A percentile compares a stretch with the other conserved stretches of the same genome.
phyloP scores from a whole-genome alignment of 1,139 yeast genomes.

The Pichia sp. region DNA sequence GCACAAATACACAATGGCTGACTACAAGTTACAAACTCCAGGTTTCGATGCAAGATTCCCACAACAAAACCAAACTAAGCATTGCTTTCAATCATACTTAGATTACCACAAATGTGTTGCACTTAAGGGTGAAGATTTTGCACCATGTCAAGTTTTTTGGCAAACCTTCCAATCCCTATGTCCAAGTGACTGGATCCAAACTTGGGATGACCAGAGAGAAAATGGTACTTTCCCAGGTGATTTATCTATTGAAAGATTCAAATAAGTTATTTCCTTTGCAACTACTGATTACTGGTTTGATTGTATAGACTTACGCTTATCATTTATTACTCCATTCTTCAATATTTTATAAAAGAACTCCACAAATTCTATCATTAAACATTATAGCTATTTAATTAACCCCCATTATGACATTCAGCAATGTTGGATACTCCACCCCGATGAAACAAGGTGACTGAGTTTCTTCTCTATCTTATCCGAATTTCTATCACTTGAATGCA shows the following conservation, averaged over 20 bases:
- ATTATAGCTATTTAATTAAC: background rate
- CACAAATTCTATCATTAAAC: too few relatives aligned
- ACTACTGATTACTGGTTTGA: background rate
- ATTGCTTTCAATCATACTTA: conserved; percentile 96
- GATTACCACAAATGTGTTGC: conserved; percentile 97
- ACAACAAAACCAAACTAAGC: conserved; percentile 93
- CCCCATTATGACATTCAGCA: background rate
- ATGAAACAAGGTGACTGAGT: conserved; percentile 8
- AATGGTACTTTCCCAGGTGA: conserved; percentile 66
- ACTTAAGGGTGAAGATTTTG: conserved; percentile 96
- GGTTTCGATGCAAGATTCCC: conserved; percentile 95
- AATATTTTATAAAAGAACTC: too few relatives aligned
- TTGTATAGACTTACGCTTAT: background rate
- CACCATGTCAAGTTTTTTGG: conserved; percentile 93
- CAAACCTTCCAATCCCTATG: conserved; percentile 86
- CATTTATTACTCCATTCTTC: background rate
- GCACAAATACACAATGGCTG: conserved; percentile 28
- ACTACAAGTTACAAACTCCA: conserved; percentile 58
- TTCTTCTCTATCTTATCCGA: conserved; percentile 6
- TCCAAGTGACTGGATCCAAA: conserved; percentile 88
- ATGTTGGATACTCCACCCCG: conserved; percentile 18
- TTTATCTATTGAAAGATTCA: conserved; percentile 31
- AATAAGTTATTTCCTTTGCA: conserved; percentile 11
- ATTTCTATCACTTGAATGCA: conserved; percentile 5
- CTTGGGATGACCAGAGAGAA: conserved; percentile 92